Evolutionary conservation across 2,329 filamentous ascomycete species (phyloP).

Genomic region (Apiospora phragmitis): DNA sequence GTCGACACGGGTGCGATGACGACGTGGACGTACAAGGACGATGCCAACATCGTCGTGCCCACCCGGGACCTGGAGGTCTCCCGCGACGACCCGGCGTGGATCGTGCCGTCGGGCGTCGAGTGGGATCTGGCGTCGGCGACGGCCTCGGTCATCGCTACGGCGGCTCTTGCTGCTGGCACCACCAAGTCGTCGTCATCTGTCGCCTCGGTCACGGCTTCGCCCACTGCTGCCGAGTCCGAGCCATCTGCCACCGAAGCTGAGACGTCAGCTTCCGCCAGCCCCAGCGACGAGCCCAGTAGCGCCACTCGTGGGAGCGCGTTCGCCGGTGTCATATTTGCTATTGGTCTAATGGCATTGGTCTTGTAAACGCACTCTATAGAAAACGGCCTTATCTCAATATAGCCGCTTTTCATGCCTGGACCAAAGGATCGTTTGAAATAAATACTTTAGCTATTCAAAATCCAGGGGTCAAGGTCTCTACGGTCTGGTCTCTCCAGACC

Average conservation of each 20-base stretch:
- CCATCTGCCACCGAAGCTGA: background rate
- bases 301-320: background rate
- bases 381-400: background rate
- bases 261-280: background rate
- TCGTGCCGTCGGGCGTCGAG: background rate
- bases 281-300: background rate
- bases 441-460: too few species aligned
- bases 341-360: background rate
- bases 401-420: too few species aligned
- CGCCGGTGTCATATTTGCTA: background rate
- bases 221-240: background rate
- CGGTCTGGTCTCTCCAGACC: too few species aligned
- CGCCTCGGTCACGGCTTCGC: background rate
- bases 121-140: background rate
- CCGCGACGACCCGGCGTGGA: background rate
- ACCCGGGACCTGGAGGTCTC: background rate
- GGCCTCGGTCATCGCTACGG: background rate
- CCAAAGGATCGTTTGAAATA: too few species aligned
- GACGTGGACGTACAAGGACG: background rate
- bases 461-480: too few species aligned
- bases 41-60: background rate
- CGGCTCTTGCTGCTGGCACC: rapidly evolving
- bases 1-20: background rate
- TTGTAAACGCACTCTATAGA: background rate
- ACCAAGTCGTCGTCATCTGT: background rate